Percentiles rank a stretch among this genome's conserved stretches.
Conservation (phyloP, 768 basidiomycete species). For the Dacryopinax primogenitus region DNA sequence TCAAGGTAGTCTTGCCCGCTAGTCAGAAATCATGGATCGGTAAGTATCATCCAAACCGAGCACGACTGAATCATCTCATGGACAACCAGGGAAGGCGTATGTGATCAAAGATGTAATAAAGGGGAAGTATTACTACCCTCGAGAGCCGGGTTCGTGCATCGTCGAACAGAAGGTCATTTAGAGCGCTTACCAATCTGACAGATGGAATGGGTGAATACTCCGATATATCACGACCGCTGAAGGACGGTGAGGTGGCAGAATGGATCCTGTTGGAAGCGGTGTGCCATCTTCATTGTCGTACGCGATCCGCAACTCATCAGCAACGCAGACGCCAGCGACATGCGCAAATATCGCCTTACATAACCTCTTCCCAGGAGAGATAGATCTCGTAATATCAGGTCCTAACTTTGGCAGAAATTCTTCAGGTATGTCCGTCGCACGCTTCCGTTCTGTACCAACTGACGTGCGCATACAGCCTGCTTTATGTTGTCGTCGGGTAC, state of each 20-base stretch:
- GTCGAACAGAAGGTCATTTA: neutral
- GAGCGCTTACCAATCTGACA: constrained; percentile 12
- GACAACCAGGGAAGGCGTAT: constrained; percentile 65
- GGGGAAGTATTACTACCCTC: constrained; percentile 69
- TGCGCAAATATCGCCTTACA: constrained; percentile 84
- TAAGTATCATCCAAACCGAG: constrained; percentile 23
- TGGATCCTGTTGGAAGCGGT: constrained; percentile 88
- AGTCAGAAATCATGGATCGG: constrained; percentile 85
- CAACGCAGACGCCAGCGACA: constrained; percentile 66
- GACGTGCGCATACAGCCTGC: constrained; percentile 42
- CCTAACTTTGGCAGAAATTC: constrained; percentile 79
- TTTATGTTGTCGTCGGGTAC: constrained; percentile 87
- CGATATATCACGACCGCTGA: constrained; percentile 46
- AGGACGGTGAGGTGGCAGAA: constrained; percentile 67
- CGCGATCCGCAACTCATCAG: constrained; percentile 8
- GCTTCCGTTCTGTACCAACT: neutral
- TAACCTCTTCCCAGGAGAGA: constrained; percentile 70
- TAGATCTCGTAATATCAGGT: constrained; percentile 85
- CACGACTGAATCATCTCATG: neutral
- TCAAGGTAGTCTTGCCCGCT: constrained; percentile 67
- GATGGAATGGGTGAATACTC: constrained; percentile 63
- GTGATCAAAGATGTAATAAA: constrained; percentile 60
- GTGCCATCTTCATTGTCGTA: constrained; percentile 20
- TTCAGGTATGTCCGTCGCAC: constrained; percentile 39
- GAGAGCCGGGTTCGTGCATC: constrained; percentile 34